phyloP scores from a whole-genome alignment of 768 basidiomycete species.

The Pulveroboletus ravenelii region DNA sequence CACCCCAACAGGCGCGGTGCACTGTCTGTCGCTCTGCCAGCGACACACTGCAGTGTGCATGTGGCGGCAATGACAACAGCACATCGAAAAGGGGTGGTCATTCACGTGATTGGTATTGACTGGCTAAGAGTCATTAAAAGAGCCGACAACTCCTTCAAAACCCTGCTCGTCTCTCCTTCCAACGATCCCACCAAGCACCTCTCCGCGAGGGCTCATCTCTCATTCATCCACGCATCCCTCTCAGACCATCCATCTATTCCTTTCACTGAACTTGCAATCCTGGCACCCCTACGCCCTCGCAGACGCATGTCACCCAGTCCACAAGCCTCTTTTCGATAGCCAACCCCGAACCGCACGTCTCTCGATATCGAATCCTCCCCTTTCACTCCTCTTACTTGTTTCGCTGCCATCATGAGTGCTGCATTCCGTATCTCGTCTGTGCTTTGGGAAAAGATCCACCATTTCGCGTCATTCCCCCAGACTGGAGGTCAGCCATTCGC shows the following conservation, averaged over 20 bases:
- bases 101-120: slow-evolving; percentile 14
- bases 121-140: slow-evolving; percentile 7
- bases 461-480: slow-evolving; percentile 89
- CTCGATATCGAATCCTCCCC: slow-evolving; percentile 1
- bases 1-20: not conserved
- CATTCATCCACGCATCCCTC: not conserved
- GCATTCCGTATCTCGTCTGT: slow-evolving; percentile 67
- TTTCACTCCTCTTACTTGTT: not conserved
- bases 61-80: not conserved
- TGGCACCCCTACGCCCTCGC: slow-evolving; percentile 19
- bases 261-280: slow-evolving; percentile 3
- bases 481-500: slow-evolving; percentile 65
- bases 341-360: not conserved
- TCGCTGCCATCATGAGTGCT: slow-evolving; percentile 31
- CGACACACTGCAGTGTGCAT: no score
- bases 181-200: not conserved
- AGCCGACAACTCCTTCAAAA: slow-evolving; percentile 3
- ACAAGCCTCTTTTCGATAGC: slow-evolving; percentile 11
- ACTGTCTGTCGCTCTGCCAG: no score
- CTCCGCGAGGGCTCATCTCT: slow-evolving; percentile 17
- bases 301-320: slow-evolving; percentile 20
- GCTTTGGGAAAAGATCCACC: slow-evolving; percentile 87
- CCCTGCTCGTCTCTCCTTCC: not conserved
- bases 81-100: not conserved
- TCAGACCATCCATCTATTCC: not conserved